Evolutionary conservation across 768 basidiomycete species (phyloP).

Genomic region (Ramaria sp.): DNA sequence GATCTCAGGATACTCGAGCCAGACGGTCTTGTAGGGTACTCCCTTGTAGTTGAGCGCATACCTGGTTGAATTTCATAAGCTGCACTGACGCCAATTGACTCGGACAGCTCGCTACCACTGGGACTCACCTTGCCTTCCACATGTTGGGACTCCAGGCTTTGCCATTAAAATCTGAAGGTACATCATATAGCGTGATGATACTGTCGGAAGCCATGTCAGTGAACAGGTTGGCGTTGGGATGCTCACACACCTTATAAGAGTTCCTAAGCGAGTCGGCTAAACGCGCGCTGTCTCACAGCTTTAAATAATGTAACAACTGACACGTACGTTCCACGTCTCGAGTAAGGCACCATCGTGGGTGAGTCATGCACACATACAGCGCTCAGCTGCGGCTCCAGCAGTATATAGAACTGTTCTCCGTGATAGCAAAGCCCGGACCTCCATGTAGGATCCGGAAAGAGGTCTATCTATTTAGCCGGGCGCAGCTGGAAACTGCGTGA

Average conservation of each 20-base stretch:
- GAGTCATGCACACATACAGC: too few species aligned
- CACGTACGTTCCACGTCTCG: too few species aligned
- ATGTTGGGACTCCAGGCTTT: slow-evolving; percentile 25
- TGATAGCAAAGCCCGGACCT: too few species aligned
- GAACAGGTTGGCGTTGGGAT: neutral
- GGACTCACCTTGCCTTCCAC: slow-evolving; percentile 22
- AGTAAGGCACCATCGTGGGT: too few species aligned
- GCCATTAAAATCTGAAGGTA: slow-evolving; percentile 19
- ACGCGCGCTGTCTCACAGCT: neutral
- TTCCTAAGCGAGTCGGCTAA: neutral
- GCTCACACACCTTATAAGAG: neutral
- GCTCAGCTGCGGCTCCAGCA: too few species aligned
- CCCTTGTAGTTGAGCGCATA: slow-evolving; percentile 31
- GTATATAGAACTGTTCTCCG: too few species aligned
- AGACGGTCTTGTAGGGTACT: slow-evolving; percentile 28
- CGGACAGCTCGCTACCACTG: slow-evolving; percentile 3
- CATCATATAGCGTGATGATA: slow-evolving; percentile 31
- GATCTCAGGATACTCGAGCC: slow-evolving; percentile 14
- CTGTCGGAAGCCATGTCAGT: neutral
- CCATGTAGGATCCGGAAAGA: too few species aligned
- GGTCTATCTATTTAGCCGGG: too few species aligned
- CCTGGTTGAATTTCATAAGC: slow-evolving; percentile 13
- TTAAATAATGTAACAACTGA: neutral
- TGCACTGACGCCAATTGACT: neutral
- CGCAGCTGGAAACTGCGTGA: too few species aligned